A percentile compares a stretch with the other conserved stretches of the same genome.
Evolutionary conservation across 139 green algal species (phyloP).

Genomic region (Tetradesmus obliquus): DNA sequence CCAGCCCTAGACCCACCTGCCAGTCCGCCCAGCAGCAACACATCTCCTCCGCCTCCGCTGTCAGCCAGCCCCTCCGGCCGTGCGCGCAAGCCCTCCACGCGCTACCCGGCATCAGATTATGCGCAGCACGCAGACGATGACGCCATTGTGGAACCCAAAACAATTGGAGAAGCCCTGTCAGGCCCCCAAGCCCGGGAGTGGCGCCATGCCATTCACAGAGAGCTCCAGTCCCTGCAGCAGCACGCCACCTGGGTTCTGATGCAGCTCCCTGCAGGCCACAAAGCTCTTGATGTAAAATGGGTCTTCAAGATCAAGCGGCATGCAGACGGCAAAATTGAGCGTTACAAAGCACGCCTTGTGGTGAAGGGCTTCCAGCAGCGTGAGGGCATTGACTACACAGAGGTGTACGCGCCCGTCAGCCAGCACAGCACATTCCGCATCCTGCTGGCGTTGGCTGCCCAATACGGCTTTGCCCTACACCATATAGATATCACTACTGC

Average conservation of each 20-base stretch:
- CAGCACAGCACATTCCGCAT: slow-evolving; percentile 4
- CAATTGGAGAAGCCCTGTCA: neutral
- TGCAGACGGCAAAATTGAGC: slow-evolving; percentile 51
- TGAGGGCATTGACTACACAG: slow-evolving; percentile 41
- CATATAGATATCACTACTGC: slow-evolving; percentile 64
- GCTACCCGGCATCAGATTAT: neutral
- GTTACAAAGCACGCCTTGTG: slow-evolving; percentile 67
- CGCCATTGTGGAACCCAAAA: neutral
- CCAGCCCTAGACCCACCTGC: neutral
- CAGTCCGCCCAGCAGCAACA: neutral
- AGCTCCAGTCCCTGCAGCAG: neutral
- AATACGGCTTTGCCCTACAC: neutral
- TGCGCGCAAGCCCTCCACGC: neutral
- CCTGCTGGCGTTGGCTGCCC: slow-evolving; percentile 8
- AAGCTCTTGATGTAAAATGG: slow-evolving; percentile 51
- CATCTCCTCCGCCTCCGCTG: neutral
- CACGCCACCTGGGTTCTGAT: neutral
- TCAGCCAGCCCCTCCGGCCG: neutral
- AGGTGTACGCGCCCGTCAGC: slow-evolving; percentile 41
- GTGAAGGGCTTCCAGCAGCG: slow-evolving; percentile 63
- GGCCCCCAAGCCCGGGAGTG: neutral
- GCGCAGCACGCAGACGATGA: neutral
- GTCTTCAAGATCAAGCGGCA: slow-evolving; percentile 59
- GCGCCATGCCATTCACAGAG: neutral
- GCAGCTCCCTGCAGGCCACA: neutral